Base-by-base conservation (phyloP, 2,329 filamentous ascomycete species). In the Trichoderma koningii region DNA sequence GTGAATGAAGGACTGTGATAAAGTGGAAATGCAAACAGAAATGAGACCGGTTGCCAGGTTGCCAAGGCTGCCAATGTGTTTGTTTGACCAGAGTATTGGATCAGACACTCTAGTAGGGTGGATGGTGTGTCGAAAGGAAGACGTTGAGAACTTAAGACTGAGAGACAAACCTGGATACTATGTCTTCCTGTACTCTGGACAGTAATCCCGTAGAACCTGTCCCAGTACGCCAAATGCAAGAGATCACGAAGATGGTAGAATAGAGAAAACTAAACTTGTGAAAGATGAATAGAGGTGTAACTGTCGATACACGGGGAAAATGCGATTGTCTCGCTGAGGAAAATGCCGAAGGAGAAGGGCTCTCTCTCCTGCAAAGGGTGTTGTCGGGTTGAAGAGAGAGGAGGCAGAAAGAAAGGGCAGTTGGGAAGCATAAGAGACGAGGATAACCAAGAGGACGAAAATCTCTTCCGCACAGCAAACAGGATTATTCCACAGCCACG, bases 161-260 rank as follows among this genome's bases (percentile, higher is more conserved):
- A 10, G 52, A 23, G n/a, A 47, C 60, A 26, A 12, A 63, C 60
- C 48, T 63, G 50, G 14, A n/a, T 19, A 53, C 45, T 38, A 15
- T 15, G 60, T 12, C 34, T 59, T 19, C 21, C 23, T 19, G 28
- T 19, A 30, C 50, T 15, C 14, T 47, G 42, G 5, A 23, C 60
- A 44, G 15, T 50, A 28, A 47, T 10, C 28, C n/a, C 7, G 21
- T 19, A 12, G 2, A 55, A 38, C 41, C 23, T 63, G 48, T 47
- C 60, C 19, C 23, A 41, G 28, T 47, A 34, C 60, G 38, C 60
- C 26, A 26, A 60, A 51, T 41, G 5, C 7, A 41, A 42, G 19
- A 26, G 45, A 28, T 15, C 28, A 26, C 19, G 41, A 7, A 63
- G 30, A 42, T 45, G 0, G 26, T 14, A 3, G 53, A 55, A 17